Percentiles rank a stretch among this genome's conserved stretches.
These are phyloP conservation scores for Lachancea quebecensis DNA, from an alignment of 805 yeast species.

Conservation along the genomic window DNA sequence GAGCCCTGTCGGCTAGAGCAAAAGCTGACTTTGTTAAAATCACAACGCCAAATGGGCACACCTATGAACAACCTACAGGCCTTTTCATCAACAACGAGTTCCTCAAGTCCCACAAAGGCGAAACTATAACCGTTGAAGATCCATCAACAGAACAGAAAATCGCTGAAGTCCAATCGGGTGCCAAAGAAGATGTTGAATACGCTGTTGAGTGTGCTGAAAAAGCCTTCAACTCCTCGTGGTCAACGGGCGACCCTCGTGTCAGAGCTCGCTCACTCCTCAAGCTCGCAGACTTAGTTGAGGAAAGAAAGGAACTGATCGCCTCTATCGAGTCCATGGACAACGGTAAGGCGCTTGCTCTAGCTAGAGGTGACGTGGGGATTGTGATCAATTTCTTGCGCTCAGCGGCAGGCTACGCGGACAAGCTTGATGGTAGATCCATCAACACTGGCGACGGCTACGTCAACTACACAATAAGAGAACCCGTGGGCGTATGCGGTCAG, in stretches of 20 bases:
- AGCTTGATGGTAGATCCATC: slow-evolving; percentile 56
- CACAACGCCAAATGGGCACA: slow-evolving; percentile 57
- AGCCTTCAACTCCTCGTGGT: slow-evolving; percentile 58
- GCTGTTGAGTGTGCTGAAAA: slow-evolving; percentile 63
- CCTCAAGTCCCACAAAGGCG: slow-evolving; percentile 47
- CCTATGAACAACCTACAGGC: slow-evolving; percentile 78
- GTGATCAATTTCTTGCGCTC: slow-evolving; percentile 60
- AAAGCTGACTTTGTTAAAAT: slow-evolving; percentile 30
- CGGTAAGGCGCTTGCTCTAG: slow-evolving; percentile 64
- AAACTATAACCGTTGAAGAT: slow-evolving; percentile 47
- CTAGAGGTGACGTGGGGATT: slow-evolving; percentile 63
- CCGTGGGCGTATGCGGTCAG: slow-evolving; percentile 77
- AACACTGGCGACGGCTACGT: slow-evolving; percentile 59
- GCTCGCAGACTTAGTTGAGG: slow-evolving; percentile 65
- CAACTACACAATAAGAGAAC: slow-evolving; percentile 63
- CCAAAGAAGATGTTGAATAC: slow-evolving; percentile 55
- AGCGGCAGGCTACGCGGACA: slow-evolving; percentile 69
- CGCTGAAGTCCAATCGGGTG: slow-evolving; percentile 50
- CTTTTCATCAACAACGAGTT: slow-evolving; percentile 84
- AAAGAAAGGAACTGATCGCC: slow-evolving; percentile 55
- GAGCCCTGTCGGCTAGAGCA: slow-evolving; percentile 1
- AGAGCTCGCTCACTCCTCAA: slow-evolving; percentile 49
- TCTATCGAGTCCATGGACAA: slow-evolving; percentile 68
- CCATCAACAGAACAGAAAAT: slow-evolving; percentile 62
- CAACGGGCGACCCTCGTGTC: slow-evolving; percentile 47